A percentile compares a stretch with the other conserved stretches of the same genome.
Evolutionary conservation across 805 yeast species (phyloP).

Genomic region (Ogataea parapolymorpha): DNA sequence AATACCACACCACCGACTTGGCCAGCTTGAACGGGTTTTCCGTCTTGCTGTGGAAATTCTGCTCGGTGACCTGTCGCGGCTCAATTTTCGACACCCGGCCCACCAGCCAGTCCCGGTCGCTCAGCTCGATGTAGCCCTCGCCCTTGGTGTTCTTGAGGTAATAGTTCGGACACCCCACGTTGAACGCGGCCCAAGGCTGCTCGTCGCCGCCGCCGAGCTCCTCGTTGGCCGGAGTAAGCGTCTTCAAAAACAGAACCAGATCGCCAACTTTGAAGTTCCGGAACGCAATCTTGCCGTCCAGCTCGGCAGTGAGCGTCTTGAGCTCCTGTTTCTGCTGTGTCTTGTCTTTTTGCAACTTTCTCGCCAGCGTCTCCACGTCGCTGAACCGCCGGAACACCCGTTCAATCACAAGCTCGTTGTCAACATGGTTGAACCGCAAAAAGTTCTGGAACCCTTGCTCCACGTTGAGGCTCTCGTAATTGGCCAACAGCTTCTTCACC

Average conservation of each 20-base stretch:
- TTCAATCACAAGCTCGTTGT: conserved; percentile 27
- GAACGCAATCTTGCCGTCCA: conserved; percentile 58
- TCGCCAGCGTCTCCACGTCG: conserved; percentile 88
- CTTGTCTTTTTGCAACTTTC: conserved; percentile 75
- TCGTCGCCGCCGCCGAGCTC: conserved; percentile 5
- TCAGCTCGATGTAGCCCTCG: conserved; percentile 23
- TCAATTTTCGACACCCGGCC: conserved; percentile 63
- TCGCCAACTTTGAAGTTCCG: conserved; percentile 69
- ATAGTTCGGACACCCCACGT: conserved; percentile 82
- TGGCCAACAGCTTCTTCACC: conserved; percentile 13
- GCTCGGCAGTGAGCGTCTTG: conserved; percentile 33
- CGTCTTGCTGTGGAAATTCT: conserved; percentile 31
- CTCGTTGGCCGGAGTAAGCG: conserved; percentile 33
- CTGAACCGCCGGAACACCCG: conserved; percentile 68
- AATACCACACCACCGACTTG: conserved; percentile 61
- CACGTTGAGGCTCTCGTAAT: conserved; percentile 18
- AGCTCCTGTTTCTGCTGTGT: conserved; percentile 48
- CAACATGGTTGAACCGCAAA: conserved; percentile 22
- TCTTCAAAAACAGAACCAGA: conserved; percentile 80
- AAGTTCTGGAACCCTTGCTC: conserved; percentile 37
- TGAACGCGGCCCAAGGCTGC: conserved; percentile 93
- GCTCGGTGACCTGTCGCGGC: conserved; percentile 48
- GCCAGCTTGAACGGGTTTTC: conserved; percentile 67
- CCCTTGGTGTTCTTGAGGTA: conserved; percentile 47
- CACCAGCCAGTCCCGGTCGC: conserved; percentile 76